phyloP scores from a whole-genome alignment of 129 eudicot genomes.

The Flaveria ramosissima region DNA sequence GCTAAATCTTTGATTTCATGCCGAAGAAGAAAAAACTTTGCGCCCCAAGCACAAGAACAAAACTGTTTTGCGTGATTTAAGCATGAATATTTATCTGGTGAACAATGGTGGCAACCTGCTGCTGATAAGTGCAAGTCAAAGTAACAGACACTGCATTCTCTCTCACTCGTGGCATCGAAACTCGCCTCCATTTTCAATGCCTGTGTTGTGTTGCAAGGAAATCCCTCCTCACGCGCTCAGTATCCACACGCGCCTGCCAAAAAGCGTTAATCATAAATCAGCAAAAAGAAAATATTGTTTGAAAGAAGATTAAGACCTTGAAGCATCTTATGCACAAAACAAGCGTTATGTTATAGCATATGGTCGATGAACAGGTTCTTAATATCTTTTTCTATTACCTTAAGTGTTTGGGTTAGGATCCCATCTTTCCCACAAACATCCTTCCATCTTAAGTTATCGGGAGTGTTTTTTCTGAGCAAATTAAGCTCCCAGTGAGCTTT shows the following conservation, averaged over 20 bases:
- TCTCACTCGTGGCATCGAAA: conserved; percentile 85
- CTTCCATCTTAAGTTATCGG: conserved; percentile 81
- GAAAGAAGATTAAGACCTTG: background rate
- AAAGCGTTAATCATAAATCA: background rate
- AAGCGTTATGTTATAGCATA: too few relatives aligned
- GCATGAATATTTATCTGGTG: conserved; percentile 92
- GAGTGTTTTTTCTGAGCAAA: conserved; percentile 65
- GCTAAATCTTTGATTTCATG: conserved; percentile 79
- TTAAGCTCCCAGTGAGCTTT: conserved; percentile 95
- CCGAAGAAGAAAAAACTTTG: conserved; percentile 86
- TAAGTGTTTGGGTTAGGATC: conserved; percentile 72
- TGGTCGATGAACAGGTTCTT: background rate
- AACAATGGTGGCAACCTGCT: conserved; percentile 87
- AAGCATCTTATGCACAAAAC: background rate
- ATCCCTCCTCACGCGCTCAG: conserved; percentile 86
- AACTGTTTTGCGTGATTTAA: conserved; percentile 91
- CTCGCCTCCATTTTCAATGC: conserved; percentile 84
- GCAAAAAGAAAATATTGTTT: background rate
- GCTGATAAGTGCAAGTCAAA: conserved; percentile 96
- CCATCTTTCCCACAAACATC: conserved; percentile 96
- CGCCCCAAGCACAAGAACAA: conserved; percentile 84
- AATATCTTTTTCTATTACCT: conserved; percentile 43
- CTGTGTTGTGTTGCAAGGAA: conserved; percentile 75
- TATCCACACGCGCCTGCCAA: conserved; percentile 74
- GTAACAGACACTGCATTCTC: conserved; percentile 86